These are phyloP conservation scores for Hericium erinaceus DNA, from an alignment of 768 basidiomycete species.

Conservation along the genomic window DNA sequence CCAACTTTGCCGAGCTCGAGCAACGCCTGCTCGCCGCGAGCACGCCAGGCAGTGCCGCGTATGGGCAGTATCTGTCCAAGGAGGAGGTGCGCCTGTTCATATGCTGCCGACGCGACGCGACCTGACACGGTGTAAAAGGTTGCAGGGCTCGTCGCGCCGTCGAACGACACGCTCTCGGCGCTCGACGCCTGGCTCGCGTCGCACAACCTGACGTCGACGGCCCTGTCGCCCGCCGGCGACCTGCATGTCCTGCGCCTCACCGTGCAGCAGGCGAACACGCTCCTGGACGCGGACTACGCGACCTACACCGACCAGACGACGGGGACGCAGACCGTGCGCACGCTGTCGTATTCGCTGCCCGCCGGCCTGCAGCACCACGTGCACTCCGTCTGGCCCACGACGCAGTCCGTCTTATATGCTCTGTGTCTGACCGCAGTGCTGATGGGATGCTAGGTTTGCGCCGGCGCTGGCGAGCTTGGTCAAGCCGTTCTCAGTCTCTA, in stretches of 20 bases:
- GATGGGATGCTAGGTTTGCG: not conserved
- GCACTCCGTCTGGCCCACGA: slow-evolving; percentile 10
- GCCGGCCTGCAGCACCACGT: slow-evolving; percentile 3
- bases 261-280: slow-evolving; percentile 11
- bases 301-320: slow-evolving; percentile 5
- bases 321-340: slow-evolving; percentile 6
- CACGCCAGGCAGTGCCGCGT: not conserved
- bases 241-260: slow-evolving; percentile 4
- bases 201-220: slow-evolving; percentile 6
- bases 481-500: not conserved
- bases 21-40: not conserved
- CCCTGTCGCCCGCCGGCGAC: slow-evolving; percentile 9
- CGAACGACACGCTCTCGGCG: not conserved
- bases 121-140: not conserved
- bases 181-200: slow-evolving; percentile 3
- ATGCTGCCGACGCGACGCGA: too few relatives aligned
- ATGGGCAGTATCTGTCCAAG: not conserved
- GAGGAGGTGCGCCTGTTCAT: not conserved
- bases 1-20: not conserved
- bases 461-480: not conserved
- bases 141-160: slow-evolving; percentile 1
- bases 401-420: not conserved
- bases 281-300: slow-evolving; percentile 8
- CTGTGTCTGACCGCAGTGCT: not conserved
- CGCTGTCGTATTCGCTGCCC: slow-evolving; percentile 11